phyloP scores from a whole-genome alignment of 2,329 filamentous ascomycete genomes.

The Ceratocystis colombiana region DNA sequence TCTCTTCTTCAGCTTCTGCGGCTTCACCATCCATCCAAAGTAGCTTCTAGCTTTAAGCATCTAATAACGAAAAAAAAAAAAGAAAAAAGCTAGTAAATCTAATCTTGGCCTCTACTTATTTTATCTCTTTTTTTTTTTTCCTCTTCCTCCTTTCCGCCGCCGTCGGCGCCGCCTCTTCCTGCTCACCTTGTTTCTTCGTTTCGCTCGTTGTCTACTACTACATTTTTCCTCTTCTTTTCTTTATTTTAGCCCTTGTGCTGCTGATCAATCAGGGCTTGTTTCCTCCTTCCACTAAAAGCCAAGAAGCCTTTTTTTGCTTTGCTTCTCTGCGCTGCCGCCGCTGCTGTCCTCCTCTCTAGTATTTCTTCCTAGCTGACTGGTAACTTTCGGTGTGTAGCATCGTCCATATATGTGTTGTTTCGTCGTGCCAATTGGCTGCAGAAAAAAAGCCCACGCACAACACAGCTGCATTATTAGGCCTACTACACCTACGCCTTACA shows the following conservation, averaged over 20 bases:
- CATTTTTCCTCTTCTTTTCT: conserved; percentile 1
- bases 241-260: conserved; percentile 1
- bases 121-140: background rate
- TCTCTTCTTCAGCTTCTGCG: background rate
- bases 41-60: background rate
- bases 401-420: background rate
- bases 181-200: background rate
- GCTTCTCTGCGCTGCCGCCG: background rate
- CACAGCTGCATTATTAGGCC: background rate
- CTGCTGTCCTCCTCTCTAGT: background rate
- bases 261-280: background rate
- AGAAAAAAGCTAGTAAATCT: background rate
- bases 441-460: background rate
- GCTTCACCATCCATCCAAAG: background rate
- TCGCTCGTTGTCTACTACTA: background rate
- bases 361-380: background rate
- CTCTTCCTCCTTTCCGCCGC: background rate
- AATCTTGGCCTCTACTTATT: background rate
- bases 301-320: background rate
- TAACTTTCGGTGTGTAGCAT: background rate
- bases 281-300: conserved; percentile 3
- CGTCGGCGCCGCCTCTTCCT: background rate
- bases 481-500: conserved; percentile 2
- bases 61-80: background rate
- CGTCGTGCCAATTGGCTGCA: background rate